Percentiles rank a stretch among this genome's conserved stretches.
These are phyloP conservation scores for Apiospora koreana DNA, from an alignment of 2,329 filamentous ascomycete species.

Conservation along the genomic window DNA sequence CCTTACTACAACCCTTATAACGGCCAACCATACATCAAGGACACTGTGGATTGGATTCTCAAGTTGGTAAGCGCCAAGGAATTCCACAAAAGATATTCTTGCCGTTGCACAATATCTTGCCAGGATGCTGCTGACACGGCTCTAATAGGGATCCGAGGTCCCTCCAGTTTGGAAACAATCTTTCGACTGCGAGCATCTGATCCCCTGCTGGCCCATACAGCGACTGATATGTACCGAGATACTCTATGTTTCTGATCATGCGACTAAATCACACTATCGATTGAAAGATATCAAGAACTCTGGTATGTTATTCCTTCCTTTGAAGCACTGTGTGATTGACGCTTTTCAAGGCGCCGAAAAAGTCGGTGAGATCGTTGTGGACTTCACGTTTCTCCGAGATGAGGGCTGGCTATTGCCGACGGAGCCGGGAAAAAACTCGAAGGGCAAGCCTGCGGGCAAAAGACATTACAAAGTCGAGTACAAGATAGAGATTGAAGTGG, in stretches of 20 bases:
- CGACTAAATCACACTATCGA: conserved; percentile 23
- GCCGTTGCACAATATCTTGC: background rate
- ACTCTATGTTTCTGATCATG: conserved; percentile 18
- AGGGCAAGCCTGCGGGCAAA: conserved; percentile 11
- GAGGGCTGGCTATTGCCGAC: conserved; percentile 21
- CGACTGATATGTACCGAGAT: conserved; percentile 19
- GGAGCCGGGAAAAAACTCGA: background rate
- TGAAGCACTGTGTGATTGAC: conserved; percentile 10
- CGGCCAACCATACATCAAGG: conserved; percentile 22
- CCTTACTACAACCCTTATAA: conserved; percentile 18
- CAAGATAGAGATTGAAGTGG: conserved; percentile 26
- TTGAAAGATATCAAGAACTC: conserved; percentile 20
- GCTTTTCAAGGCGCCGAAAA: conserved; percentile 21
- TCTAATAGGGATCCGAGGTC: conserved; percentile 18
- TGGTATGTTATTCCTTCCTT: background rate
- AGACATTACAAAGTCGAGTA: conserved; percentile 24
- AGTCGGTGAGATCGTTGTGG: conserved; percentile 27
- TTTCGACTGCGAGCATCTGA: conserved; percentile 9
- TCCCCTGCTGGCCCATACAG: background rate
- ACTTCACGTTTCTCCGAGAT: conserved; percentile 28
- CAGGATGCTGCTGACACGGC: conserved; percentile 17
- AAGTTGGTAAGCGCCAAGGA: background rate
- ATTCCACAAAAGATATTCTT: no score
- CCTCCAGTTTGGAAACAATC: conserved; percentile 15
- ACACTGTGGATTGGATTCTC: conserved; percentile 10